Evolutionary conservation across 73 alveolate genomes (phyloP).

Genomic region (Paramecium sonneborni): DNA sequence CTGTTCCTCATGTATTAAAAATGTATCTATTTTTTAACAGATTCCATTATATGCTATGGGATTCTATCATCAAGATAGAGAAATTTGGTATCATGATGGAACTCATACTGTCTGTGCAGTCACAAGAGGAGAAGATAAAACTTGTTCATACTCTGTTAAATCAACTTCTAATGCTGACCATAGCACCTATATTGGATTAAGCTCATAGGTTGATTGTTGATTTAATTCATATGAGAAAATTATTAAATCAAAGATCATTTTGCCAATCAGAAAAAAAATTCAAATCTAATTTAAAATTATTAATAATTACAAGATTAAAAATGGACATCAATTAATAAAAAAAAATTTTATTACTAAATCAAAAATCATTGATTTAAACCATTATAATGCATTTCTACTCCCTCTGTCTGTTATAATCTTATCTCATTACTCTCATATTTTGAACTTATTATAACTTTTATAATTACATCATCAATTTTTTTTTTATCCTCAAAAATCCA

Average conservation of each 20-base stretch:
- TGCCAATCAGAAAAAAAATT: background rate
- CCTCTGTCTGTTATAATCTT: no score
- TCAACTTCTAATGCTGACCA: constrained; percentile 1
- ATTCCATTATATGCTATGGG: constrained; percentile 23
- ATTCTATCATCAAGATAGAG: constrained; percentile 29
- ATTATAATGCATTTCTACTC: no score
- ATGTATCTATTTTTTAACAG: background rate
- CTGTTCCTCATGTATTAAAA: constrained; percentile 11
- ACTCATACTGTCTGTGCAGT: background rate
- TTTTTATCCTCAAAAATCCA: no score
- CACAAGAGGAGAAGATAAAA: constrained; percentile 28
- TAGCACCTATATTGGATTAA: constrained; percentile 39
- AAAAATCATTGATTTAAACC: no score
- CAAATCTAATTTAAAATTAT: background rate
- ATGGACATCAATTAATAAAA: no score
- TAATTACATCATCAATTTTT: no score
- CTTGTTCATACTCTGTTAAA: background rate
- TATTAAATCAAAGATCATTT: background rate
- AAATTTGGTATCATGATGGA: constrained; percentile 48
- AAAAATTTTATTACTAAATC: no score
- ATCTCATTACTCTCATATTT: no score
- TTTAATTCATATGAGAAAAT: background rate
- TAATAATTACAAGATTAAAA: background rate
- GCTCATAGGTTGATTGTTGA: constrained; percentile 33
- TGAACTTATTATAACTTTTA: no score